phyloP scores from a whole-genome alignment of 2,329 filamentous ascomycete genomes.

The Cadophora sp. region DNA sequence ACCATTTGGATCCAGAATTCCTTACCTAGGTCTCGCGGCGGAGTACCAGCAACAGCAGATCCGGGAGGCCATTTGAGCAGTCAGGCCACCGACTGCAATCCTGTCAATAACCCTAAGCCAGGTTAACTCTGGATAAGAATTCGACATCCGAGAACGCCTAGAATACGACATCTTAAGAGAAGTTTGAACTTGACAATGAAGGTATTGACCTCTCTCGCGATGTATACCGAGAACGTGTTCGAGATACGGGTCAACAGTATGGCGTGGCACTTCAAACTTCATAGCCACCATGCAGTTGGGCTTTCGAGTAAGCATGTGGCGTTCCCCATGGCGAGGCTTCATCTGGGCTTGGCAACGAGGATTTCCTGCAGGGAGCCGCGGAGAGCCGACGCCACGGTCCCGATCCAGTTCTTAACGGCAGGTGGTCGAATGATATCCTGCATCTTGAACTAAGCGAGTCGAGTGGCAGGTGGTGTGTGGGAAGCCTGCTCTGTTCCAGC shows the following conservation, averaged over 20 bases:
- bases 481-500: too few species aligned
- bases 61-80: not conserved
- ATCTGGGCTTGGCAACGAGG: not conserved
- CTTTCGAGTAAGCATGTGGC: not conserved
- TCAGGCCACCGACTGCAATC: not conserved
- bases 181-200: not conserved
- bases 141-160: not conserved
- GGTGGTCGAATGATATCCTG: not conserved
- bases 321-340: not conserved
- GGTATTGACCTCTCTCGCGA: not conserved
- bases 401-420: not conserved
- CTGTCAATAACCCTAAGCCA: too few species aligned
- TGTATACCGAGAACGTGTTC: not conserved
- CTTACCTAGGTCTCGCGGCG: too few species aligned
- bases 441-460: not conserved
- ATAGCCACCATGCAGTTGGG: not conserved
- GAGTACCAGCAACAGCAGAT: too few species aligned
- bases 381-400: not conserved
- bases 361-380: not conserved
- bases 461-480: not conserved
- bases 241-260: not conserved
- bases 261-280: not conserved
- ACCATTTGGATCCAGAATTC: too few species aligned
- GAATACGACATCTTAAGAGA: not conserved
- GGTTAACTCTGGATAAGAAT: too few species aligned